Conservation (phyloP, 78 protist species). For the Dictyostelium discoideum region dicty_2.7 NC_007088.5:3894001-3894500, state of each 20-base stretch:
- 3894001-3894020: not conserved
- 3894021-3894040: not conserved
- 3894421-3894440: not conserved
- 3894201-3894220: not conserved
- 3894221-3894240: slow-evolving; percentile 37
- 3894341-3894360: slow-evolving; percentile 71
- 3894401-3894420: slow-evolving; percentile 14
- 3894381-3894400: slow-evolving; percentile 31
- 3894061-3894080: not conserved
- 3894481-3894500: not conserved
- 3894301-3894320: slow-evolving; percentile 58
- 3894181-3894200: not conserved
- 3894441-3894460: not conserved
- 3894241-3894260: slow-evolving; percentile 1
- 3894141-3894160: not conserved
- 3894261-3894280: slow-evolving; percentile 58
- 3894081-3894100: not conserved
- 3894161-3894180: slow-evolving; percentile 16
- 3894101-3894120: not conserved
- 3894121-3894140: not conserved
- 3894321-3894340: slow-evolving; percentile 56
- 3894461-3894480: not conserved
- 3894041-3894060: not conserved
- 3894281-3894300: slow-evolving; percentile 49
- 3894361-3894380: slow-evolving; percentile 39